A percentile compares a stretch with the other conserved stretches of the same genome.
phyloP scores from a whole-genome alignment of 1,139 yeast genomes.

The Barnettozyma hawaiiensis region DNA sequence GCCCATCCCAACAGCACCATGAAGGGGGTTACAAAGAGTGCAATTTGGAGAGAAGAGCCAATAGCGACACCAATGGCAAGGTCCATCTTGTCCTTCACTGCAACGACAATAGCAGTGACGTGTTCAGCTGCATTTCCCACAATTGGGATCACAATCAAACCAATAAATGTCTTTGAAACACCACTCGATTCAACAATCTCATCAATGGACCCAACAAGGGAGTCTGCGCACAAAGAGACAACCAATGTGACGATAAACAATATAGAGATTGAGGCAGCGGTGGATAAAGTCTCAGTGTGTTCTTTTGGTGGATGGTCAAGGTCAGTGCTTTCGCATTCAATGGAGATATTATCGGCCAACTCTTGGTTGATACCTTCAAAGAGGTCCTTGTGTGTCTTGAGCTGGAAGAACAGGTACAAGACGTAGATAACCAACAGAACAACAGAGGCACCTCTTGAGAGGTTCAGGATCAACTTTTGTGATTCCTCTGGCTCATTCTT shows the following conservation, averaged over 20 bases:
- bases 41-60: slow-evolving; percentile 95
- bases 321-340: slow-evolving; percentile 19
- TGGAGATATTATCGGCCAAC: slow-evolving; percentile 3
- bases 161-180: slow-evolving; percentile 89
- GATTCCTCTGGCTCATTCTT: slow-evolving; percentile 30
- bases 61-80: slow-evolving; percentile 95
- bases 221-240: slow-evolving; percentile 90
- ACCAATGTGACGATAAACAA: slow-evolving; percentile 65
- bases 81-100: slow-evolving; percentile 95
- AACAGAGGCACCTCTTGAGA: slow-evolving; percentile 84
- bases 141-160: slow-evolving; percentile 87
- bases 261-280: slow-evolving; percentile 39
- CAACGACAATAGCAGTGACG: slow-evolving; percentile 92
- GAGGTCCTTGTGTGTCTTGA: slow-evolving; percentile 71
- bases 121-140: slow-evolving; percentile 99
- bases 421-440: slow-evolving; percentile 73
- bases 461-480: slow-evolving; percentile 52
- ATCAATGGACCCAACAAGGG: slow-evolving; percentile 88
- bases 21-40: slow-evolving; percentile 90
- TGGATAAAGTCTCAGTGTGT: slow-evolving; percentile 32
- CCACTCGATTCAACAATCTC: slow-evolving; percentile 79
- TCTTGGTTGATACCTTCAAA: slow-evolving; percentile 38
- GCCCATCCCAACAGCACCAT: slow-evolving; percentile 91
- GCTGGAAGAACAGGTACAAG: slow-evolving; percentile 77
- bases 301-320: slow-evolving; percentile 2